Conservation (phyloP, 257 asterid genomes). For the Rauvolfia tetraphylla region DNA sequence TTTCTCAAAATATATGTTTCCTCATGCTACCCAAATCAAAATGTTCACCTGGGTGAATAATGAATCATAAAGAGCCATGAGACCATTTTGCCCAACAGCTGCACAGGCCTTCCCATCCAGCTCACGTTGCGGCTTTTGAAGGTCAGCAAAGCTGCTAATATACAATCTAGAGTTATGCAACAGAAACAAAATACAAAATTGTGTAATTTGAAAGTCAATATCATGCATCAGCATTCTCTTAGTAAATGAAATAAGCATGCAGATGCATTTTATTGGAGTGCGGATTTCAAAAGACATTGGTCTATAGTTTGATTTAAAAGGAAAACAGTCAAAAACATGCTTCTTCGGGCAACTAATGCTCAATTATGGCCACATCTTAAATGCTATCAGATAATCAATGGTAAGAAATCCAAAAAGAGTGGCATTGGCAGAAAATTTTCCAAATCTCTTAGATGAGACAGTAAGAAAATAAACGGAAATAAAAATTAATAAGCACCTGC, state of each 20-base stretch:
- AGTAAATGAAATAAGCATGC: neutral
- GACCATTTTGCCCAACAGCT: slow-evolving; percentile 98
- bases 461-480: neutral
- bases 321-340: neutral
- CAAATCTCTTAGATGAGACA: neutral
- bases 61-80: slow-evolving; percentile 91
- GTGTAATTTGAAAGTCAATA: neutral
- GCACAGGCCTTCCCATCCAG: slow-evolving; percentile 99
- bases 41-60: slow-evolving; percentile 85
- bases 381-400: neutral
- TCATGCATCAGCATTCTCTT: neutral
- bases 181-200: neutral
- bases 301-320: neutral
- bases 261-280: neutral
- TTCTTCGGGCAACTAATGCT: neutral
- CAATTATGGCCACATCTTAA: neutral
- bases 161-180: neutral
- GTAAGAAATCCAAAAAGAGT: neutral
- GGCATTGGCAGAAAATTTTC: neutral
- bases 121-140: slow-evolving; percentile 94
- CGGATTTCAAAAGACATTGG: neutral
- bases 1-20: neutral
- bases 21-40: neutral
- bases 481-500: slow-evolving; percentile 55
- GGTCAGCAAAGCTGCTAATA: slow-evolving; percentile 77